Evolutionary conservation across 345 rosid genomes (phyloP), one percentile per base, ranked within the genome.

Genomic region (Brassica cretica): DNA sequence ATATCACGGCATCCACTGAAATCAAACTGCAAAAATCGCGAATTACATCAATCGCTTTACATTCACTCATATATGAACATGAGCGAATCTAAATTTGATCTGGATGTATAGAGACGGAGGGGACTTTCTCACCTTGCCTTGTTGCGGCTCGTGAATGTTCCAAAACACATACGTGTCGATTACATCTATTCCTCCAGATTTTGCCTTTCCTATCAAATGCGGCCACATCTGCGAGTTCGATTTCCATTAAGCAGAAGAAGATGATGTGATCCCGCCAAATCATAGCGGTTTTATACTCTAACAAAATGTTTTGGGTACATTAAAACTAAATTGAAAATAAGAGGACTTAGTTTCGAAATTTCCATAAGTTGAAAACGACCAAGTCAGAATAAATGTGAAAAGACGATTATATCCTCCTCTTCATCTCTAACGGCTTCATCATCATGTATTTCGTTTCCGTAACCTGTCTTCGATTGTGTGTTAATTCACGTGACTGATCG

Each of bases 121-220:
- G 6, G 44, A 60, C 66, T 46, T 8, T 37, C 70, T 46, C 12
- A 92, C 98, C 89, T 91, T 85, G 32, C 93, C 90, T 25, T 85
- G 97, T 56, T 78, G 88, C 0, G 97, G 94, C 76, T 94, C 97
- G 30, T 92, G 98, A 44, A 87, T 78, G 82, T 91, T 91, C 98
- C 98, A 94, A 29, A 94, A 94, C 6, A 94, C 97, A 2, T 92
- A 94, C 1, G 97, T 94, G 24, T 94, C 88, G 14, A 94, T 89
- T 70, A 90, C 98, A 76, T 92, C 91, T 3, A 94, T 30, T 14
- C 97, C 98, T 79, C 98, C 98, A 35, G 86, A 88, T 71, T 92
- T 92, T 2, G 95, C 95, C 75, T 89, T 89, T 5, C 82, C 82
- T 72, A 94, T 88, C 85, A 94, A 82, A 37, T 87, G 86, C 58